phyloP scores from a whole-genome alignment of 495 filamentous ascomycete species.

The Cryomyces minteri region DNA sequence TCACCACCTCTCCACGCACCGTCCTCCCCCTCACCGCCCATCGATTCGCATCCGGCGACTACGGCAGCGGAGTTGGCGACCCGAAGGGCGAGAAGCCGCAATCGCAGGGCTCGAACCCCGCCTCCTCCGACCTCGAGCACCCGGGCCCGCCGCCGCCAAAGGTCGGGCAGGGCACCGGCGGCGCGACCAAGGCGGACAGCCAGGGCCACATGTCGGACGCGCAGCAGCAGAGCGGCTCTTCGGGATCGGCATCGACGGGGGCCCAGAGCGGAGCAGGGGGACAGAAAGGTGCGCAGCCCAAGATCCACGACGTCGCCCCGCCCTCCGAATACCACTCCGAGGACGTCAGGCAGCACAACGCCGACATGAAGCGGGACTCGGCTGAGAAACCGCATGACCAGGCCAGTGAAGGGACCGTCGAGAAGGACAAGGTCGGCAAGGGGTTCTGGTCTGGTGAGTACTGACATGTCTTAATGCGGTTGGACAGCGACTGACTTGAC shows the following conservation, averaged over 20 bases:
- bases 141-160: slow-evolving; percentile 18
- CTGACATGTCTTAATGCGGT: slow-evolving; percentile 20
- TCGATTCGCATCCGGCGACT: slow-evolving; percentile 15
- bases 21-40: slow-evolving; percentile 3
- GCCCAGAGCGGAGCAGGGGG: slow-evolving; percentile 1
- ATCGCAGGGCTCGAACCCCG: slow-evolving; percentile 12
- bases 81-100: slow-evolving; percentile 14
- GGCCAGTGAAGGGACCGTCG: slow-evolving; percentile 7
- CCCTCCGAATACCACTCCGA: slow-evolving; percentile 12
- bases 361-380: slow-evolving; percentile 35
- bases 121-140: slow-evolving; percentile 15
- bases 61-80: slow-evolving; percentile 17
- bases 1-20: slow-evolving; percentile 5
- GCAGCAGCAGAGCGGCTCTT: background rate
- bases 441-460: slow-evolving; percentile 17
- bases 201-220: background rate
- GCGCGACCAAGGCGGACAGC: background rate
- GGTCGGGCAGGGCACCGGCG: slow-evolving; percentile 6
- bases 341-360: slow-evolving; percentile 33
- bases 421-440: slow-evolving; percentile 17
- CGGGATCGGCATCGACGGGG: background rate
- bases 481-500: no score
- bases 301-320: slow-evolving; percentile 29
- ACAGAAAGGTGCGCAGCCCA: slow-evolving; percentile 17
- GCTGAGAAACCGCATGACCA: slow-evolving; percentile 23